These are phyloP conservation scores for Anethum foeniculum DNA, from an alignment of 140 eudicot genomes.

Conservation along the genomic window DNA sequence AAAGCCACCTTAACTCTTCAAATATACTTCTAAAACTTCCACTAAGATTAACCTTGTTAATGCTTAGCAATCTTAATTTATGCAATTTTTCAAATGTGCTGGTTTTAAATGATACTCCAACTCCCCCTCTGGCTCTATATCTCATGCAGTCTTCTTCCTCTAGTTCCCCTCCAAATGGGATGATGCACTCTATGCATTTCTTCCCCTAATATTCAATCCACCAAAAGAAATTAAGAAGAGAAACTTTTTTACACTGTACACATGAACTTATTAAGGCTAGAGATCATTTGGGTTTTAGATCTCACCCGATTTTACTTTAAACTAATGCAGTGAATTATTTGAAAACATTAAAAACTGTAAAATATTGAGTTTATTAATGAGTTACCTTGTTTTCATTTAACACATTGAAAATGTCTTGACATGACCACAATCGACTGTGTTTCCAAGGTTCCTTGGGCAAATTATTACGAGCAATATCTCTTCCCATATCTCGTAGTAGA, in stretches of 20 bases:
- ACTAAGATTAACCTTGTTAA: neutral
- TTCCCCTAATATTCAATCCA: neutral
- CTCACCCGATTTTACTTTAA: too few species aligned
- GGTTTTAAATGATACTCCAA: neutral
- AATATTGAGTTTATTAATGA: neutral
- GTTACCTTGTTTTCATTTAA: conserved; percentile 4
- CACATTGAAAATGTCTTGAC: conserved; percentile 4
- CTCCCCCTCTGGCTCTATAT: neutral
- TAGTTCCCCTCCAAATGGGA: neutral
- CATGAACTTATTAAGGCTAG: neutral
- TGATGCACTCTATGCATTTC: neutral
- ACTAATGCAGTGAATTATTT: too few species aligned
- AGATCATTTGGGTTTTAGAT: neutral
- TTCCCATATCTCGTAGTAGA: conserved; percentile 18
- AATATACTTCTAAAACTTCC: conserved; percentile 1
- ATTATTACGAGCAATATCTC: conserved; percentile 11
- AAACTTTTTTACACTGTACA: neutral
- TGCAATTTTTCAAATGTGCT: neutral
- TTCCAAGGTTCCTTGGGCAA: neutral
- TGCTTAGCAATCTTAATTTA: neutral
- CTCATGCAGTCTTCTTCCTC: neutral
- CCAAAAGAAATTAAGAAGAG: neutral
- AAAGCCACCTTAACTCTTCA: conserved; percentile 7
- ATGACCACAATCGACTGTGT: conserved; percentile 20
- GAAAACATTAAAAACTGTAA: neutral